A percentile compares a stretch with the other conserved stretches of the same genome.
These are phyloP conservation scores for Trypanosoma mega DNA, from an alignment of 208 protist genomes.

Conservation along the genomic window DNA sequence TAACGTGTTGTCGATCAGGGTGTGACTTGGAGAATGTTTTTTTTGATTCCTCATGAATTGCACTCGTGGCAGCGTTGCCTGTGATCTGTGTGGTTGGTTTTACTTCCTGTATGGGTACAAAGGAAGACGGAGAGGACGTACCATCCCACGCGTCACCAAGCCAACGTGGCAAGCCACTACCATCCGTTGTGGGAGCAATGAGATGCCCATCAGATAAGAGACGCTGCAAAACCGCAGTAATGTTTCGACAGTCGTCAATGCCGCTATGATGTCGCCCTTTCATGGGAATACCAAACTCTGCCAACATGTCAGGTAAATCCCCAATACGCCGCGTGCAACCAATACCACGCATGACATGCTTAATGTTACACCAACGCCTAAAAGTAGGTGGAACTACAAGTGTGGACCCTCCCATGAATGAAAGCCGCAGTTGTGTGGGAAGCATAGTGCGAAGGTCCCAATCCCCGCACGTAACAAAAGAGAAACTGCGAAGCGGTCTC, in stretches of 20 bases:
- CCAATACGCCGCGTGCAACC: background rate
- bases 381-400: constrained; percentile 36
- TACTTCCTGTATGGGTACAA: too few relatives aligned
- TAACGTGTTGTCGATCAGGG: too few relatives aligned
- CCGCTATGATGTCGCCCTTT: constrained; percentile 90
- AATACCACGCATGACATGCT: constrained; percentile 59
- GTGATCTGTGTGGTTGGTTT: too few relatives aligned
- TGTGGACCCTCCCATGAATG: constrained; percentile 10
- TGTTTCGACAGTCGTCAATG: constrained; percentile 94
- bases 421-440: constrained; percentile 50
- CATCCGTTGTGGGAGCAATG: constrained; percentile 37
- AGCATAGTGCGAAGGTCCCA: constrained; percentile 93
- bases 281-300: constrained; percentile 50
- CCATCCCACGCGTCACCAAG: background rate
- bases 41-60: too few relatives aligned
- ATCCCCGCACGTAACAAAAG: constrained; percentile 93
- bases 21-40: too few relatives aligned
- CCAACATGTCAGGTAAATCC: constrained; percentile 78
- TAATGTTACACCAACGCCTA: constrained; percentile 90
- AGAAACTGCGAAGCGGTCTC: constrained; percentile 54
- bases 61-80: too few relatives aligned
- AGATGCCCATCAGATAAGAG: constrained; percentile 46
- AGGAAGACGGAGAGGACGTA: background rate
- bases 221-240: constrained; percentile 61
- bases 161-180: background rate